Evolutionary conservation across 2,329 filamentous ascomycete species (phyloP).

Genomic region (Ophiostoma sp.): DNA sequence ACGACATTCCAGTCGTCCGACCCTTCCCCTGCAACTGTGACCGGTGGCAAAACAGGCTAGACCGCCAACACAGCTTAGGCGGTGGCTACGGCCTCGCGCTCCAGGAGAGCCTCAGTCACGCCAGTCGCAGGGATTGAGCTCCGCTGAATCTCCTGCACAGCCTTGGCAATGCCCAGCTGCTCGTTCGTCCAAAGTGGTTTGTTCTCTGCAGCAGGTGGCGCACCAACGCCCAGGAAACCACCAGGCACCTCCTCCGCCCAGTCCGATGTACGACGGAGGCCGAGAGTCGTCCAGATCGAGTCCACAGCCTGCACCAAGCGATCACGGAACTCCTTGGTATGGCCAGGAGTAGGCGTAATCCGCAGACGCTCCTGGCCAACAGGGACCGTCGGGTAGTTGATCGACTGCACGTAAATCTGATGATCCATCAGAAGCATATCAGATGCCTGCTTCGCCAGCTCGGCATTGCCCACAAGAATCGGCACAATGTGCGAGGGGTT

Average conservation of each 20-base stretch:
- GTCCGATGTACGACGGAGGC: constrained; percentile 86
- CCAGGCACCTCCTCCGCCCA: constrained; percentile 72
- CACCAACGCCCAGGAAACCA: constrained; percentile 91
- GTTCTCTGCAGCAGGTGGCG: constrained; percentile 54
- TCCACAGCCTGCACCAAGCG: constrained; percentile 80
- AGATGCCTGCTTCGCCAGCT: constrained; percentile 83
- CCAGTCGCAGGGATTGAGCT: constrained; percentile 40
- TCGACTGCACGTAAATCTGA: constrained; percentile 94
- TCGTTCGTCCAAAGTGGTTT: constrained; percentile 85
- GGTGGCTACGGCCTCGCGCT: constrained; percentile 41
- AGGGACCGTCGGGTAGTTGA: constrained; percentile 98
- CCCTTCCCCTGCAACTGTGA: no score
- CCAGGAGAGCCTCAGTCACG: constrained; percentile 55
- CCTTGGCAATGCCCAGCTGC: constrained; percentile 73
- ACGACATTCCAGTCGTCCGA: no score
- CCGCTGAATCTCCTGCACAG: constrained; percentile 51
- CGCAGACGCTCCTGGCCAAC: constrained; percentile 95
- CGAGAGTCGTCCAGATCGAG: constrained; percentile 79
- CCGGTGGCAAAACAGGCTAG: no score
- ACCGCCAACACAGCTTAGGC: background rate
- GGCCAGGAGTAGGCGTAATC: constrained; percentile 92
- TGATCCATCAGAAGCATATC: constrained; percentile 87
- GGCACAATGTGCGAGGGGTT: constrained; percentile 97
- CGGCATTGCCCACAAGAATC: constrained; percentile 87
- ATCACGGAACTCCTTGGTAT: constrained; percentile 76